Conservation (phyloP, 345 rosid species). For the Ceriops tagal region DNA sequence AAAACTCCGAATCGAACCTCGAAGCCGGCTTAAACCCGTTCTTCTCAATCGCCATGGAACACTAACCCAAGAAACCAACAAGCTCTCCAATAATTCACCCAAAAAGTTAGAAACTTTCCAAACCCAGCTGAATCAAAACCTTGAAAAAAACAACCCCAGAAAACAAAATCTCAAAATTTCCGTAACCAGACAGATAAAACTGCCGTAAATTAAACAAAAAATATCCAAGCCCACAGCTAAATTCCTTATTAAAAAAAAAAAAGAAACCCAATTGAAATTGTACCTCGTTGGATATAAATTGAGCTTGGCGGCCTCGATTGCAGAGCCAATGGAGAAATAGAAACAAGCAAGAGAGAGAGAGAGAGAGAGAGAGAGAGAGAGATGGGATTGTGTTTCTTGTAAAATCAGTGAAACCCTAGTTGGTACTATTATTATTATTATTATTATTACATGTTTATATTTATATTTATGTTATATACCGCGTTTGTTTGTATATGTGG, state of each 20-base stretch:
- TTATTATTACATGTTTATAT: background rate
- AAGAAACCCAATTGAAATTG: constrained; percentile 5
- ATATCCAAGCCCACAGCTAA: background rate
- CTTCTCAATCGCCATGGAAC: constrained; percentile 93
- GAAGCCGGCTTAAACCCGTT: constrained; percentile 67
- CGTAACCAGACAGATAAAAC: constrained; percentile 9
- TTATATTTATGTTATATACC: too few relatives aligned
- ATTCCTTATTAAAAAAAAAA: background rate
- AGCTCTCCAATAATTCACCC: constrained; percentile 14
- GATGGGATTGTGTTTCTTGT: background rate
- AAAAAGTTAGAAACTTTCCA: constrained; percentile 2
- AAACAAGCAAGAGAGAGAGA: constrained; percentile 28
- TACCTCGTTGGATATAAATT: constrained; percentile 33
- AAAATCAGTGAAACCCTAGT: background rate
- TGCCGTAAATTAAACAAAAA: background rate
- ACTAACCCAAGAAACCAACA: background rate
- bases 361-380: background rate
- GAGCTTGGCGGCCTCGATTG: constrained; percentile 9
- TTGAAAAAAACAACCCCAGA: constrained; percentile 23
- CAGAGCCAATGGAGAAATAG: constrained; percentile 13
- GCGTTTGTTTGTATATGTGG: background rate
- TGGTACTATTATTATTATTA: background rate
- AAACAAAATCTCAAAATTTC: constrained; percentile 16
- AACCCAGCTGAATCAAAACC: constrained; percentile 21
- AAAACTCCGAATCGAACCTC: constrained; percentile 76